Conservation (phyloP, 2,329 filamentous ascomycete genomes). For the Talaromyces islandicus region DNA sequence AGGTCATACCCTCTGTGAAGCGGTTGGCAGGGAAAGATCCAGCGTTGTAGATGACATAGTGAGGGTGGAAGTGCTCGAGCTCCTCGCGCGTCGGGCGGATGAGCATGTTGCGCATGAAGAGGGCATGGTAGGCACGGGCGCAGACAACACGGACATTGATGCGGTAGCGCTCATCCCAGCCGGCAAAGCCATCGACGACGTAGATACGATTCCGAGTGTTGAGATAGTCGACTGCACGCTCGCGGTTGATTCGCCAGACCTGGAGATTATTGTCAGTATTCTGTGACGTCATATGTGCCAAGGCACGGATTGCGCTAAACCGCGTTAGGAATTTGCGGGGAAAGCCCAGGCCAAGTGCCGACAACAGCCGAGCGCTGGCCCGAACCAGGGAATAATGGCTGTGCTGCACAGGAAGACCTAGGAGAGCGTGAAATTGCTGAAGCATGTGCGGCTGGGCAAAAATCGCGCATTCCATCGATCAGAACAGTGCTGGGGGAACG, state of each 20-base stretch:
- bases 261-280: slow-evolving; percentile 35
- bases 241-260: slow-evolving; percentile 99
- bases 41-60: slow-evolving; percentile 99
- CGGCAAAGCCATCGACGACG: slow-evolving; percentile 93
- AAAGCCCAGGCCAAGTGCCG: background rate
- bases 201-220: slow-evolving; percentile 99
- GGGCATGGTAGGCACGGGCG: slow-evolving; percentile 96
- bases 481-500: background rate
- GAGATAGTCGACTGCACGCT: slow-evolving; percentile 97
- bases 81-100: slow-evolving; percentile 88
- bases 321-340: slow-evolving; percentile 13
- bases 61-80: slow-evolving; percentile 94
- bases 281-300: slow-evolving; percentile 26
- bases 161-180: slow-evolving; percentile 97
- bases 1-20: slow-evolving; percentile 98
- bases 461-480: slow-evolving; percentile 10
- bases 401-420: background rate
- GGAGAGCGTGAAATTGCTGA: background rate
- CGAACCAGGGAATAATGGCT: background rate
- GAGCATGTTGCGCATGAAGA: slow-evolving; percentile 99
- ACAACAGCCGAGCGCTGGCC: background rate
- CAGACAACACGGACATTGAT: slow-evolving; percentile 97
- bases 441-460: background rate
- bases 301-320: background rate
- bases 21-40: slow-evolving; percentile 97